Evolutionary conservation across 2,329 filamentous ascomycete species (phyloP).

Genomic region (Fusarium pseudocircinatum): DNA sequence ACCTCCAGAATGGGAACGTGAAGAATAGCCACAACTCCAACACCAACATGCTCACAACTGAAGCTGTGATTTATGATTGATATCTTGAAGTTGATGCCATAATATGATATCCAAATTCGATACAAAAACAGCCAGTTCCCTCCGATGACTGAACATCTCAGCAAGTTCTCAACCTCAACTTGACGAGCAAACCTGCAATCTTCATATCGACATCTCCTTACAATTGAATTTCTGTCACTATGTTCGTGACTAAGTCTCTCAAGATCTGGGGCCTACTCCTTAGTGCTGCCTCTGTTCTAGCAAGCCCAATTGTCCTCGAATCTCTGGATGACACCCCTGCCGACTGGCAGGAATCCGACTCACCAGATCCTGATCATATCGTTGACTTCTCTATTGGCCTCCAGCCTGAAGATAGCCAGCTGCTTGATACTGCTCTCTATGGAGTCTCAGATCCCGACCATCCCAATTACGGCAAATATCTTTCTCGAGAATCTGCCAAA

Average conservation of each 20-base stretch:
- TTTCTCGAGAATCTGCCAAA: constrained; percentile 59
- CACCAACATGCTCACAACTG: neutral
- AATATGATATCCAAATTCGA: neutral
- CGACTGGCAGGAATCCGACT: constrained; percentile 38
- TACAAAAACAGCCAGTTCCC: constrained; percentile 27
- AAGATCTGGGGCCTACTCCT: constrained; percentile 21
- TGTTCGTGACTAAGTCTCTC: constrained; percentile 16
- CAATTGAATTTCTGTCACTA: neutral
- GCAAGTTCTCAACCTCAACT: neutral
- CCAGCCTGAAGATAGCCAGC: constrained; percentile 32
- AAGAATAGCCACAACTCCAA: constrained; percentile 13
- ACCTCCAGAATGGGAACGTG: constrained; percentile 5
- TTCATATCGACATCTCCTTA: neutral
- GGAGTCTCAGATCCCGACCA: constrained; percentile 61
- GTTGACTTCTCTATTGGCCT: constrained; percentile 47
- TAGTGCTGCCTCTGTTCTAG: neutral
- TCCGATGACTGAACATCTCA: neutral
- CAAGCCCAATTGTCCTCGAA: constrained; percentile 36
- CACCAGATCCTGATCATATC: constrained; percentile 24
- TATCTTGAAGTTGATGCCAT: neutral
- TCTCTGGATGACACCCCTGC: constrained; percentile 28
- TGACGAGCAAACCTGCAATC: neutral
- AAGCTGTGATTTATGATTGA: neutral
- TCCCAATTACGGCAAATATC: constrained; percentile 58
- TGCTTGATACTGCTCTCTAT: constrained; percentile 56